Conservation (phyloP, 345 rosid genomes). For the Mallotus nudiflorus region DNA sequence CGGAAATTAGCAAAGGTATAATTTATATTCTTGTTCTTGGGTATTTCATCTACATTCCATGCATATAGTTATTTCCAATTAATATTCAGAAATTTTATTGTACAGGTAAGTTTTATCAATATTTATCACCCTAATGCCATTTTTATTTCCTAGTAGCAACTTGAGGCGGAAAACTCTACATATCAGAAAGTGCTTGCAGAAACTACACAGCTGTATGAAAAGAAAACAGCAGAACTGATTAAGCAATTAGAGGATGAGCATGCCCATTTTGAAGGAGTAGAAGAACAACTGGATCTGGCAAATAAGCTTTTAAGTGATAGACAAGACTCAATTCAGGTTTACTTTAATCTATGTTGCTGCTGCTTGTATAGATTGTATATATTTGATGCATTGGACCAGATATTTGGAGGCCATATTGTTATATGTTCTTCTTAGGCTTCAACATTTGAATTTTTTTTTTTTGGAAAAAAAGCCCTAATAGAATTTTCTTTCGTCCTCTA, state of each 20-base stretch:
- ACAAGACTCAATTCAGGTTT: constrained; percentile 60
- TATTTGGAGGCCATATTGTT: too few relatives aligned
- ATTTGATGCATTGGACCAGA: too few relatives aligned
- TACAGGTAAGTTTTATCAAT: too few relatives aligned
- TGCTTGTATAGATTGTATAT: too few relatives aligned
- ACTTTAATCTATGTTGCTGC: too few relatives aligned
- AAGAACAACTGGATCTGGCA: constrained; percentile 50
- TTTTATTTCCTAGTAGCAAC: constrained; percentile 48
- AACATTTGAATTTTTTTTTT: too few relatives aligned
- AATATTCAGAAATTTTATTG: constrained; percentile 7
- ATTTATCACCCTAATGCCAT: neutral
- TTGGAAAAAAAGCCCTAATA: too few relatives aligned
- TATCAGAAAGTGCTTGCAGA: constrained; percentile 72
- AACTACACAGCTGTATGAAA: constrained; percentile 64
- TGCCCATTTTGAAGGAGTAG: constrained; percentile 41
- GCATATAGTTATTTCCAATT: constrained; percentile 1
- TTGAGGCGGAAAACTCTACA: constrained; percentile 49
- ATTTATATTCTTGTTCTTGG: neutral
- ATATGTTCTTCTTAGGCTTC: too few relatives aligned
- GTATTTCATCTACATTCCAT: constrained; percentile 5
- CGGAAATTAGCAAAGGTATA: neutral
- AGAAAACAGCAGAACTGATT: constrained; percentile 56
- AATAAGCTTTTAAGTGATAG: constrained; percentile 51
- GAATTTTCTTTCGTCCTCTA: too few relatives aligned
- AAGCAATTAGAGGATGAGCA: constrained; percentile 59